A percentile compares a stretch with the other conserved stretches of the same genome.
phyloP scores from a whole-genome alignment of 2,329 filamentous ascomycete species.

The Penicillium brevicompactum region DNA sequence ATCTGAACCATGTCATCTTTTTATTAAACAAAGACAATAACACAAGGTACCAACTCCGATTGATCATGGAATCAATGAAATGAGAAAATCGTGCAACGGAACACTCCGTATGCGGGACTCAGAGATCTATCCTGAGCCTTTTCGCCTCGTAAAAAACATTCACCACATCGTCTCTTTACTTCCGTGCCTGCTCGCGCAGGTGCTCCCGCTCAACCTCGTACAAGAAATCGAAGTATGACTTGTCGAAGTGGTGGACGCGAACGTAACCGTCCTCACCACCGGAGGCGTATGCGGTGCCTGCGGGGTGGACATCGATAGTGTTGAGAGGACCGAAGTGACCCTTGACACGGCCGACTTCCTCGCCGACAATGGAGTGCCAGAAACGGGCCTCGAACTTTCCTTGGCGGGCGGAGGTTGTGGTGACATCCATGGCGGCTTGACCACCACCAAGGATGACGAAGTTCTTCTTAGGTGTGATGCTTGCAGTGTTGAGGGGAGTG shows the following conservation, averaged over 20 bases:
- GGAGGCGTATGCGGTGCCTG: slow-evolving; percentile 88
- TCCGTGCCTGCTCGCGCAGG: slow-evolving; percentile 61
- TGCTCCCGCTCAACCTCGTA: slow-evolving; percentile 96
- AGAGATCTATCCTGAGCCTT: slow-evolving; percentile 27
- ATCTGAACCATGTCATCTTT: slow-evolving; percentile 34
- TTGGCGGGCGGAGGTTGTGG: slow-evolving; percentile 87
- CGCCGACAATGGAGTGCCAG: slow-evolving; percentile 92
- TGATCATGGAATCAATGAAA: slow-evolving; percentile 43
- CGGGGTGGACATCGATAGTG: slow-evolving; percentile 91
- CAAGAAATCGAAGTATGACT: slow-evolving; percentile 96
- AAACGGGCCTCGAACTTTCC: slow-evolving; percentile 99
- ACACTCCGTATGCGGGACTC: slow-evolving; percentile 33
- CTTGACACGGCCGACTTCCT: slow-evolving; percentile 95
- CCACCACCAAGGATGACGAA: slow-evolving; percentile 97
- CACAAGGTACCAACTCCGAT: slow-evolving; percentile 43
- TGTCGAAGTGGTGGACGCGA: slow-evolving; percentile 97
- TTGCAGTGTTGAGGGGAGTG: slow-evolving; percentile 93
- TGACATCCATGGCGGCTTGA: slow-evolving; percentile 98
- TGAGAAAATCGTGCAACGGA: slow-evolving; percentile 37
- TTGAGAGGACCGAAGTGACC: slow-evolving; percentile 97
- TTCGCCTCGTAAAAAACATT: slow-evolving; percentile 41
- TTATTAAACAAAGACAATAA: slow-evolving; percentile 39
- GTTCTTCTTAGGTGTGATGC: slow-evolving; percentile 93
- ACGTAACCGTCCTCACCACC: slow-evolving; percentile 99
- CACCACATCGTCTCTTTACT: slow-evolving; percentile 32